A percentile compares a stretch with the other conserved stretches of the same genome.
These are phyloP conservation scores for Tolypocladium tropicale DNA, from an alignment of 2,329 filamentous ascomycete genomes.

Conservation along the genomic window DNA sequence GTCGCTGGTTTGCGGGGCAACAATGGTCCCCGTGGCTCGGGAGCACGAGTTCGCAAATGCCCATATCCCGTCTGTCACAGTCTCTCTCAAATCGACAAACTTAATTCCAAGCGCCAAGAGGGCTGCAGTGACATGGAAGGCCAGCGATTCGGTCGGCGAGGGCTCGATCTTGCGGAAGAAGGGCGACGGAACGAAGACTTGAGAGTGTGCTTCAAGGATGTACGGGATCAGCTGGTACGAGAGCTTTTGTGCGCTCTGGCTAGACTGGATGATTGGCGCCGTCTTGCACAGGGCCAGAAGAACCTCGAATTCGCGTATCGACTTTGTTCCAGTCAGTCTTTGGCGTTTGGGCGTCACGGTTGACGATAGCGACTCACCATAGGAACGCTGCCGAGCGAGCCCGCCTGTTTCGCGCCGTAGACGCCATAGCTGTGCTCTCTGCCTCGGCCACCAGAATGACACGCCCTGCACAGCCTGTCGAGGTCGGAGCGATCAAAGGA, in stretches of 20 bases:
- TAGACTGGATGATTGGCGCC: conserved; percentile 61
- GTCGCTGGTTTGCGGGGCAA: conserved; percentile 42
- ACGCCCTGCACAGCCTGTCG: conserved; percentile 50
- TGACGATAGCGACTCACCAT: conserved; percentile 38
- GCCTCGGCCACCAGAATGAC: conserved; percentile 33
- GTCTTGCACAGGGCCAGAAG: conserved; percentile 86
- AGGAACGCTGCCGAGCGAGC: conserved; percentile 41
- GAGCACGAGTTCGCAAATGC: conserved; percentile 64
- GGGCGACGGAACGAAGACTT: conserved; percentile 69
- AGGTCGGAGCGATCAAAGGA: conserved; percentile 54
- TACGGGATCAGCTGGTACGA: conserved; percentile 74
- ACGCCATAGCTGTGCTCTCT: conserved; percentile 39
- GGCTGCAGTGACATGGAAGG: conserved; percentile 68
- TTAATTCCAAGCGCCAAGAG: conserved; percentile 71
- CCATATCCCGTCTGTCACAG: conserved; percentile 56
- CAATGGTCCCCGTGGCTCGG: conserved; percentile 45
- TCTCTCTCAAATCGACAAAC: conserved; percentile 57
- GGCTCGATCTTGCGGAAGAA: conserved; percentile 75
- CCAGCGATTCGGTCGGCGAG: conserved; percentile 78
- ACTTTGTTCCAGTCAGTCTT: conserved; percentile 38
- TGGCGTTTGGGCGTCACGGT: neutral
- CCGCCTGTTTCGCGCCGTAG: conserved; percentile 22
- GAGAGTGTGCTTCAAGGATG: conserved; percentile 72
- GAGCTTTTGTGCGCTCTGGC: conserved; percentile 66
- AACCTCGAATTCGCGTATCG: conserved; percentile 82